Percentiles rank a stretch among this genome's conserved stretches.
Evolutionary conservation across 148 eudicot species (phyloP).

Genomic region (Chenopodium berlandieri): DNA sequence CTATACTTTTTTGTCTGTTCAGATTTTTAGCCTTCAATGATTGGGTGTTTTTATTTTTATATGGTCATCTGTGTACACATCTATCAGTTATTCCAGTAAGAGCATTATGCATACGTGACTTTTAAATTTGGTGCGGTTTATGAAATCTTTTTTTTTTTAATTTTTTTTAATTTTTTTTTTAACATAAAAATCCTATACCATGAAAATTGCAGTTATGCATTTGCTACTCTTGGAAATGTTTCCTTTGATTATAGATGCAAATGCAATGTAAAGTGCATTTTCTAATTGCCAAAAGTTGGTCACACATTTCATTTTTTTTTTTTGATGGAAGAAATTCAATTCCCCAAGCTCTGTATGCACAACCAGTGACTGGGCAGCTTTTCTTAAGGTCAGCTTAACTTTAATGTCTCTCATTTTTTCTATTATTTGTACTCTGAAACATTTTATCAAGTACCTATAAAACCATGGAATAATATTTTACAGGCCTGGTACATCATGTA

Average conservation of each 20-base stretch:
- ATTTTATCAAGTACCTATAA: not conserved
- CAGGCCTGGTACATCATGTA: not conserved
- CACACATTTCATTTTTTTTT: slow-evolving; percentile 1
- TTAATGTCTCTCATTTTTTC: not conserved
- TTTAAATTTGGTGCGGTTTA: not conserved
- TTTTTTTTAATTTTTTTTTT: too few relatives aligned
- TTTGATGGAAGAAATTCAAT: slow-evolving; percentile 72
- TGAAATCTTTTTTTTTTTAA: too few relatives aligned
- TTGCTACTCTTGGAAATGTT: not conserved
- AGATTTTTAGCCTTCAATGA: slow-evolving; percentile 10
- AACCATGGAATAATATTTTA: not conserved
- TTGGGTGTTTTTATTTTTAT: not conserved
- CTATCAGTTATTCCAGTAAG: not conserved
- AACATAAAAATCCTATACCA: too few relatives aligned
- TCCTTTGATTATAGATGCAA: not conserved
- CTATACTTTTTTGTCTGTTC: not conserved
- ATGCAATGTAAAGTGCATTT: not conserved
- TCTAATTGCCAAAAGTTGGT: slow-evolving; percentile 9
- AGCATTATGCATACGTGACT: not conserved
- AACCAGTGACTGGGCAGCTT: slow-evolving; percentile 80
- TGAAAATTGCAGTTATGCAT: not conserved
- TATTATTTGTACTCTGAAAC: not conserved
- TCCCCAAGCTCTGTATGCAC: slow-evolving; percentile 94
- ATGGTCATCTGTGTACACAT: not conserved
- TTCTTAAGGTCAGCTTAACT: slow-evolving; percentile 61